A percentile compares a stretch with the other conserved stretches of the same genome.
Conservation (phyloP, 1,284 basidiomycete genomes). For the Tilletia horrida region DNA sequence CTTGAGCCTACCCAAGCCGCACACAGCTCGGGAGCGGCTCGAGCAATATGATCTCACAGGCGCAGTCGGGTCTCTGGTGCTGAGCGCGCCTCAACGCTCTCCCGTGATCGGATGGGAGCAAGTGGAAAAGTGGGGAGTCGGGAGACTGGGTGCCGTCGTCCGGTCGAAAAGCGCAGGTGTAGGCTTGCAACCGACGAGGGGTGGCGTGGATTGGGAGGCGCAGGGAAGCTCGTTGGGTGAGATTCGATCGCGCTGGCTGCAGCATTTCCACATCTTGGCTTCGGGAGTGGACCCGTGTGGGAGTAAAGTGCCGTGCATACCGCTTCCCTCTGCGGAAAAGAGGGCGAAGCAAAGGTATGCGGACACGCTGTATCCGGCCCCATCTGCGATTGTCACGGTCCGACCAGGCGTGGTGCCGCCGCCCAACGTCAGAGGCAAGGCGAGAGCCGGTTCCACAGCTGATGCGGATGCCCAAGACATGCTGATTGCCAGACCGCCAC, state of each 20-base stretch:
- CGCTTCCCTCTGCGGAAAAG: background rate
- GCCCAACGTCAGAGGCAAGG: background rate
- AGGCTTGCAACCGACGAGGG: conserved; percentile 18
- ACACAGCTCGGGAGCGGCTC: conserved; percentile 28
- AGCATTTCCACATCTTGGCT: conserved; percentile 47
- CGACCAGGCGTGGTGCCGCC: background rate
- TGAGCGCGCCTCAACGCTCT: conserved; percentile 35
- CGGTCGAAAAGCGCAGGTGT: conserved; percentile 16
- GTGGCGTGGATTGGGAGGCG: conserved; percentile 31
- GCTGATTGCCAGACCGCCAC: background rate
- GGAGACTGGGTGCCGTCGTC: conserved; percentile 38
- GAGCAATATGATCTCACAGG: conserved; percentile 28
- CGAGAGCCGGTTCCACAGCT: no score
- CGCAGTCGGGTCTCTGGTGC: conserved; percentile 35
- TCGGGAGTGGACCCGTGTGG: conserved; percentile 29
- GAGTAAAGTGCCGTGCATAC: background rate
- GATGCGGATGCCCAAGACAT: background rate
- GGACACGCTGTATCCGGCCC: background rate
- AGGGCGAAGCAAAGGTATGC: conserved; percentile 7
- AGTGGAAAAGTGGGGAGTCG: conserved; percentile 43
- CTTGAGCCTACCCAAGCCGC: conserved; percentile 34
- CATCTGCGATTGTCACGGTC: background rate
- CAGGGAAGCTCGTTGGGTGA: conserved; percentile 47
- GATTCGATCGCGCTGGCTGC: conserved; percentile 46
- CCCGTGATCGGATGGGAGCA: conserved; percentile 36